Percentiles rank a stretch among this genome's conserved stretches.
These are phyloP conservation scores for Colletotrichum spaethianum DNA, from an alignment of 2,329 filamentous ascomycete genomes.

Conservation along the genomic window DNA sequence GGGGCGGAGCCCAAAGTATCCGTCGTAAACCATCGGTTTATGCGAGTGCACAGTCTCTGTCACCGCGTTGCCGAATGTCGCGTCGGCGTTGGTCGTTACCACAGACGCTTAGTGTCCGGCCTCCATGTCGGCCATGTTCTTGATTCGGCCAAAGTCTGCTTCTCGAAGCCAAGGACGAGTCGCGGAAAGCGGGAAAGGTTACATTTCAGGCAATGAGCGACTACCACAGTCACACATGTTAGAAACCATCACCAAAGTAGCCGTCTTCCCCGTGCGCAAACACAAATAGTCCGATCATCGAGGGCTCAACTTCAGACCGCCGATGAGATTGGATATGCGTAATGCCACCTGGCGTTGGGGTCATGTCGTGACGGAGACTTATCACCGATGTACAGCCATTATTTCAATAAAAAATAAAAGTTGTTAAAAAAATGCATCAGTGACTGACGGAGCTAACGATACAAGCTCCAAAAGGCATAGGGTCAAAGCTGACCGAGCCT, in stretches of 20 bases:
- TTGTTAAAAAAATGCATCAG: too few species aligned
- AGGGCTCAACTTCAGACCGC: slow-evolving; percentile 25
- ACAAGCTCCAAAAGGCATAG: not conserved
- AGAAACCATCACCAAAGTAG: slow-evolving; percentile 14
- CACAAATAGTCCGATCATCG: not conserved
- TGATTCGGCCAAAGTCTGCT: slow-evolving; percentile 25
- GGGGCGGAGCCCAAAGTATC: not conserved
- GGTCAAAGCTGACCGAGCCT: slow-evolving; percentile 4
- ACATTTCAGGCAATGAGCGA: slow-evolving; percentile 31
- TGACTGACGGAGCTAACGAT: not conserved
- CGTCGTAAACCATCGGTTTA: slow-evolving; percentile 11
- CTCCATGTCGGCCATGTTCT: slow-evolving; percentile 24
- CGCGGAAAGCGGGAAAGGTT: slow-evolving; percentile 25
- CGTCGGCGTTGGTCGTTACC: not conserved
- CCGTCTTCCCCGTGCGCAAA: slow-evolving; percentile 1
- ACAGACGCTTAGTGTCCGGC: not conserved
- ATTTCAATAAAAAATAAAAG: too few species aligned
- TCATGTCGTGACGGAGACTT: slow-evolving; percentile 26
- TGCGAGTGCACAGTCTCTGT: slow-evolving; percentile 16
- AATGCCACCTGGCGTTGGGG: slow-evolving; percentile 26
- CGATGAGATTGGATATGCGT: slow-evolving; percentile 32
- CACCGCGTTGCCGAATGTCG: slow-evolving; percentile 16
- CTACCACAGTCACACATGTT: slow-evolving; percentile 5
- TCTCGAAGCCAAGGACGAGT: slow-evolving; percentile 31
- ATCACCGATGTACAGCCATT: slow-evolving; percentile 11